Conservation (phyloP, 2,329 filamentous ascomycete genomes). For the Laburnicola sp. region DNA sequence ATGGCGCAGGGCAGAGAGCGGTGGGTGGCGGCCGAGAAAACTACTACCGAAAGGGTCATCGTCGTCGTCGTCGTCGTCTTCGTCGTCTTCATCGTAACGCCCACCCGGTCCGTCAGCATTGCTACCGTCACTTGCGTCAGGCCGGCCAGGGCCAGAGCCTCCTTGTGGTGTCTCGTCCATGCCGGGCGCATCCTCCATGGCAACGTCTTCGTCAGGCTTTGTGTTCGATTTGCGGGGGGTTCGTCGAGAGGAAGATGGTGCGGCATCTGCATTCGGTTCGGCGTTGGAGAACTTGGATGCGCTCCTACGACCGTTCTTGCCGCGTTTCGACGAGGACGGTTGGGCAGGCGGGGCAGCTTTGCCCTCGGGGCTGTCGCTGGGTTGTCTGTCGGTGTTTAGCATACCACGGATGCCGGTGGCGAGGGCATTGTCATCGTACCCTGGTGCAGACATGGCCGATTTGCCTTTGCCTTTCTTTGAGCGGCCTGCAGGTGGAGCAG, state of each 20-base stretch:
- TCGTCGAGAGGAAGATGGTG: conserved; percentile 38
- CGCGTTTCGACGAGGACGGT: conserved; percentile 67
- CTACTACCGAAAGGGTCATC: conserved; percentile 62
- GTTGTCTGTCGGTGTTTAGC: conserved; percentile 54
- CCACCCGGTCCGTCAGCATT: conserved; percentile 67
- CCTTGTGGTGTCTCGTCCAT: conserved; percentile 48
- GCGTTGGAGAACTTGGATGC: conserved; percentile 34
- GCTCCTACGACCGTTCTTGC: conserved; percentile 77
- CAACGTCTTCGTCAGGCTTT: conserved; percentile 64
- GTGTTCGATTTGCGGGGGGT: conserved; percentile 37
- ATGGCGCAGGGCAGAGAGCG: conserved; percentile 80
- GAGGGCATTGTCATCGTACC: conserved; percentile 54
- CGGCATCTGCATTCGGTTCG: conserved; percentile 25
- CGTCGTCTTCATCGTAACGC: conserved; percentile 54
- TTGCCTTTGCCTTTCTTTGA: conserved; percentile 64
- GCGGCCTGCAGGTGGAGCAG: conserved; percentile 48
- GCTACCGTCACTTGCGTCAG: conserved; percentile 56
- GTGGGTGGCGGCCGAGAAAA: conserved; percentile 68
- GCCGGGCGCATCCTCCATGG: conserved; percentile 70
- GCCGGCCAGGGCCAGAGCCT: conserved; percentile 32
- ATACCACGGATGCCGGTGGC: not conserved
- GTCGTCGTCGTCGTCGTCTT: conserved; percentile 55
- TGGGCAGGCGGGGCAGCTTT: conserved; percentile 57
- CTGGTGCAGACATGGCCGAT: conserved; percentile 71
- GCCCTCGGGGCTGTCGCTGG: conserved; percentile 66